phyloP scores from a whole-genome alignment of 139 green algal species.

The Micractinium sp. region DNA sequence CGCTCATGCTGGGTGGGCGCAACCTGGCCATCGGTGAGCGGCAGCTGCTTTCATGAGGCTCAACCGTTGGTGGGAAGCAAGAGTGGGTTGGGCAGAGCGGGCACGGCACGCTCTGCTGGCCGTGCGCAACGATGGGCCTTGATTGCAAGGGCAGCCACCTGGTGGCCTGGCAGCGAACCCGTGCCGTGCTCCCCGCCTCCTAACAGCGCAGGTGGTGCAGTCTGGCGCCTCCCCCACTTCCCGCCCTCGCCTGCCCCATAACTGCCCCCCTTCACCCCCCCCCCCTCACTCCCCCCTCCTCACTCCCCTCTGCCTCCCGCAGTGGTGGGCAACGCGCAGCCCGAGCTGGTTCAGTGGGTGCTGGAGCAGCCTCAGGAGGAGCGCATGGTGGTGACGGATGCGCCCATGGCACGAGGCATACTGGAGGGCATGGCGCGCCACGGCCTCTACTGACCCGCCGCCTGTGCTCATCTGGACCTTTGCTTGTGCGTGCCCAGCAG shows the following conservation, averaged over 20 bases:
- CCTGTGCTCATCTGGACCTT: no score
- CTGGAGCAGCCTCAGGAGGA: conserved; percentile 65
- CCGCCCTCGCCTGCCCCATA: neutral
- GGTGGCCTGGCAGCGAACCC: neutral
- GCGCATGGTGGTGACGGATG: conserved; percentile 66
- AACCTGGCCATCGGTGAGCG: conserved; percentile 59
- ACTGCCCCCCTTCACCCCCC: neutral
- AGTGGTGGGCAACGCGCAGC: conserved; percentile 88
- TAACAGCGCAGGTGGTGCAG: neutral
- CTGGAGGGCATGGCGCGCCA: conserved; percentile 75
- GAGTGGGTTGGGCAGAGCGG: no score
- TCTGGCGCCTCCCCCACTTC: neutral
- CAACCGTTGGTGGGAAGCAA: no score
- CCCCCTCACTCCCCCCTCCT: neutral
- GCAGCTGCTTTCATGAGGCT: no score
- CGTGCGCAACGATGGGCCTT: neutral
- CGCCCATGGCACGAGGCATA: conserved; percentile 71
- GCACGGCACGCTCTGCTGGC: neutral
- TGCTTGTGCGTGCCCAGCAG: no score
- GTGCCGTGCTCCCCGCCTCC: neutral
- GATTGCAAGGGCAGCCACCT: neutral
- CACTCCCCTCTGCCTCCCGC: neutral
- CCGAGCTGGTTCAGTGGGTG: conserved; percentile 75
- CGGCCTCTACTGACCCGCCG: conserved; percentile 66
- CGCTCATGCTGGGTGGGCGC: conserved; percentile 84